phyloP scores from a whole-genome alignment of 1,284 basidiomycete genomes.

The Thelephora terrestris region DNA sequence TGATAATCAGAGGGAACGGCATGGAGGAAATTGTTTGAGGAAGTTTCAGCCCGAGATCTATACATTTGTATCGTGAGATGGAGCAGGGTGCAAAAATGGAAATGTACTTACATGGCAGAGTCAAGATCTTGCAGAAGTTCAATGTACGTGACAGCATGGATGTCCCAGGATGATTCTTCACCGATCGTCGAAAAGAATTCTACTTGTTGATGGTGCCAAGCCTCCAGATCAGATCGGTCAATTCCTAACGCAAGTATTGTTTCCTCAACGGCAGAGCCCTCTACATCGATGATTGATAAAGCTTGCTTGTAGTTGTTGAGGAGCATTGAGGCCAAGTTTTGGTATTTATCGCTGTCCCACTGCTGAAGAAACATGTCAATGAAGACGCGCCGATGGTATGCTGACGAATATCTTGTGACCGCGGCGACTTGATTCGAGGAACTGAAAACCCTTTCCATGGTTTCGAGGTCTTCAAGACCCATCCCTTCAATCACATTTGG shows the following conservation, averaged over 20 bases:
- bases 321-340: conserved; percentile 15
- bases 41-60: background rate
- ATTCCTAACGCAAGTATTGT: conserved; percentile 6
- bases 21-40: background rate
- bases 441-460: conserved; percentile 21
- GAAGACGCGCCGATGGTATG: conserved; percentile 17
- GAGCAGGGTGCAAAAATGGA: too few species aligned
- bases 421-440: conserved; percentile 19
- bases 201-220: conserved; percentile 9
- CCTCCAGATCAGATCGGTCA: conserved; percentile 8
- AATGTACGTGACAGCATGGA: conserved; percentile 13
- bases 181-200: conserved; percentile 11
- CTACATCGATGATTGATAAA: conserved; percentile 13
- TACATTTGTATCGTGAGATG: background rate
- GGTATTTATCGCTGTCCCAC: conserved; percentile 23
- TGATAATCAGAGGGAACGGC: background rate
- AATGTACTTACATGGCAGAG: conserved; percentile 2
- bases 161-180: conserved; percentile 11
- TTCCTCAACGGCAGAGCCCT: conserved; percentile 5
- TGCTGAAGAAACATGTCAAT: conserved; percentile 19
- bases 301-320: conserved; percentile 19
- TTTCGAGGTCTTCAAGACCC: conserved; percentile 24
- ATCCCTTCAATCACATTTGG: conserved; percentile 16
- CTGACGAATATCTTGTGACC: conserved; percentile 18
- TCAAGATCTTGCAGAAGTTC: conserved; percentile 9